Base-by-base conservation (phyloP, 2,329 filamentous ascomycete genomes). In the Colletotrichum brevisporum region DNA sequence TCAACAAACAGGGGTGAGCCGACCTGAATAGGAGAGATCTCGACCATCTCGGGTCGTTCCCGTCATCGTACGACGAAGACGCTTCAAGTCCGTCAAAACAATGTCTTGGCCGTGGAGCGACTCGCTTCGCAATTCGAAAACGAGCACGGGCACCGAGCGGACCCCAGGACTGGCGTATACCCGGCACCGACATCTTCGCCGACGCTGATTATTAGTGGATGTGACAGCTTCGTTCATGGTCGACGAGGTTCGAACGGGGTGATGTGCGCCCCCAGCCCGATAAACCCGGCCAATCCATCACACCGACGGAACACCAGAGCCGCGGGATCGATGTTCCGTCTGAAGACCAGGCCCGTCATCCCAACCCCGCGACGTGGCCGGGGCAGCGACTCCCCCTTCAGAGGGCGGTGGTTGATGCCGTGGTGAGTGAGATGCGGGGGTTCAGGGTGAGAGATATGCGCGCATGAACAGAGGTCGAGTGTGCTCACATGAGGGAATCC, bases 341-440 rank as follows among this genome's bases (percentile, higher is more conserved):
- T 48, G 64, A 69, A 43, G n/a, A 27, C 10, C 45, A 64, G 45
- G 47, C 55, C 64, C 65, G 45, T 64, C 64, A 69, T 69, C 65
- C 52, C 55, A 71, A 58, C 36, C 60, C 47, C 50, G 43, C 54
- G 41, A 68, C 48, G 31, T 39, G 62, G 36, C 18, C 27, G 41
- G 26, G 26, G 16, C 41, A 48, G 54, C 47, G 16, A 64, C 54
- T 48, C n/a, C 45, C 45, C 47, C 39, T 48, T 27, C 18, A 21
- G 27, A 27, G 12, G 18, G 27, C 31, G 51, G 10, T 26, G 45
- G 31, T 36, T 36, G 31, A 15, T 48, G 53, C 53, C 16, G 4
- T 18, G 6, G 31, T 24, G 12, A 6, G 16, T 6, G 26, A 4
- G 15, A 55, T 24, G 31, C 31, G 31, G 9, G 8, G 8, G 10